Percentiles rank a stretch among this genome's conserved stretches.
phyloP scores from a whole-genome alignment of 169 alveolate species.

The Pseudocohnilembus persalinus region DNA sequence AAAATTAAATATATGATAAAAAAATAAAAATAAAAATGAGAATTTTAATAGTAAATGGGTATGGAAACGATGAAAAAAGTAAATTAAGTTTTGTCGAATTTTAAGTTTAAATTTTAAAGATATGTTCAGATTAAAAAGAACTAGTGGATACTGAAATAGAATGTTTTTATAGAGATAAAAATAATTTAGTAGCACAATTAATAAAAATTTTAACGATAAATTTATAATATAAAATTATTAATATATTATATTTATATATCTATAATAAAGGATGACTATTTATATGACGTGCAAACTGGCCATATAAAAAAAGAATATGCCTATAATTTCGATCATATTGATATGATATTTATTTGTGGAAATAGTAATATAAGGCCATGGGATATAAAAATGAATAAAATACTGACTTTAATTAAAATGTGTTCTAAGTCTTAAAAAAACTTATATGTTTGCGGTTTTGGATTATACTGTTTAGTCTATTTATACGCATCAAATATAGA shows the following conservation, averaged over 20 bases:
- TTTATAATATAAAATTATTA: too few species aligned
- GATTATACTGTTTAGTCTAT: constrained; percentile 28
- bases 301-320: constrained; percentile 43
- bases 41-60: constrained; percentile 26
- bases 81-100: constrained; percentile 24
- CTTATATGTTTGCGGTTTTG: constrained; percentile 32
- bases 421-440: constrained; percentile 38
- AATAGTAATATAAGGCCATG: constrained; percentile 42
- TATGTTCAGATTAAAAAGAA: constrained; percentile 31
- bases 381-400: constrained; percentile 9
- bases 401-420: constrained; percentile 43
- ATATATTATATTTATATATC: too few species aligned
- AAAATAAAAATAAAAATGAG: background rate
- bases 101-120: constrained; percentile 10
- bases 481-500: constrained; percentile 43
- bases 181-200: background rate
- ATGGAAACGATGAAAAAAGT: background rate
- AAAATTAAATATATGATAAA: too few species aligned
- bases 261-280: constrained; percentile 43
- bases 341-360: constrained; percentile 36
- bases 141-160: constrained; percentile 47
- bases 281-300: constrained; percentile 40
- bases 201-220: background rate
- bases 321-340: constrained; percentile 36
- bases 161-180: constrained; percentile 36